Percentiles rank a stretch among this genome's conserved stretches.
phyloP scores from a whole-genome alignment of 2,329 filamentous ascomycete species.

The Apiospora sp. region DNA sequence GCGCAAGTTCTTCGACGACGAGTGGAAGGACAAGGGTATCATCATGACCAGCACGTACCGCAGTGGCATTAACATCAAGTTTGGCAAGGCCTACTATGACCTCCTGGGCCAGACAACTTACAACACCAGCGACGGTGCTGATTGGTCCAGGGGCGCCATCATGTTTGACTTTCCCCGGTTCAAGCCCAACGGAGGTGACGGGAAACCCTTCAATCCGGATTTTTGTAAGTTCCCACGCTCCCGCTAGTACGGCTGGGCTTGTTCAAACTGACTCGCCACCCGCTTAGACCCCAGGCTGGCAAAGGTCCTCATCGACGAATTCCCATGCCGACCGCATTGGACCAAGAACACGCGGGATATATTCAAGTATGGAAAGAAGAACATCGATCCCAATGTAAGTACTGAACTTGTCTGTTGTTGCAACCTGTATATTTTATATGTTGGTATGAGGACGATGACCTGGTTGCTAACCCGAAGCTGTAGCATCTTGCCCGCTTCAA shows the following conservation, averaged over 20 bases:
- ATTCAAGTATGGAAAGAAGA: constrained; percentile 52
- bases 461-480: neutral
- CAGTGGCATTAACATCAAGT: constrained; percentile 62
- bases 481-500: constrained; percentile 56
- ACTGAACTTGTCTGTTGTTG: no score
- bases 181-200: constrained; percentile 53
- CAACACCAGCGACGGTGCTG: constrained; percentile 55
- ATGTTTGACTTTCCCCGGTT: constrained; percentile 63
- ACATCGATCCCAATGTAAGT: constrained; percentile 54
- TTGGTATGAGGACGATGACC: neutral
- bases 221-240: constrained; percentile 51
- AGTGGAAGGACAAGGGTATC: constrained; percentile 50
- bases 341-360: constrained; percentile 61
- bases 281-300: constrained; percentile 52
- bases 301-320: constrained; percentile 55
- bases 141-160: constrained; percentile 58
- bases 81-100: constrained; percentile 57
- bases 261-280: constrained; percentile 1
- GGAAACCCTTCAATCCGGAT: constrained; percentile 56
- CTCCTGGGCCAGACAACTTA: constrained; percentile 58
- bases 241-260: neutral
- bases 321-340: constrained; percentile 61
- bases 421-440: neutral
- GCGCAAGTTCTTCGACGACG: constrained; percentile 58
- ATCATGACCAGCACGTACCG: constrained; percentile 60